A percentile compares a stretch with the other conserved stretches of the same genome.
These are phyloP conservation scores for Colletotrichum caudatum DNA, from an alignment of 2,329 filamentous ascomycete genomes.

Conservation along the genomic window DNA sequence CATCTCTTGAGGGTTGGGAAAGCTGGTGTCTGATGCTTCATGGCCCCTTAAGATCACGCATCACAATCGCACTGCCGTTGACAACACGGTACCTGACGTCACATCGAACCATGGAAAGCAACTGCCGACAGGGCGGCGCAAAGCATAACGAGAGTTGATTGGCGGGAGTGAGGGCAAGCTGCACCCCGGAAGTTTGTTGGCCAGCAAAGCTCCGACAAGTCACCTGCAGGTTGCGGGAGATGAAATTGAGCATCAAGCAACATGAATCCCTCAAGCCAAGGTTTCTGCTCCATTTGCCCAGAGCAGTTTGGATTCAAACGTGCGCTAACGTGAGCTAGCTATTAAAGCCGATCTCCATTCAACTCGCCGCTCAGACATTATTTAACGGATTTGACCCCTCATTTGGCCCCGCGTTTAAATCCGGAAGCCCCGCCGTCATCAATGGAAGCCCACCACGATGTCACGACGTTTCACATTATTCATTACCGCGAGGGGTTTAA, in stretches of 20 bases:
- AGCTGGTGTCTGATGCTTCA: not conserved
- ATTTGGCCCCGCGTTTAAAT: conserved; percentile 36
- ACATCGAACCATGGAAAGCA: not conserved
- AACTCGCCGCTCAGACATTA: conserved; percentile 24
- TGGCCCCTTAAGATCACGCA: not conserved
- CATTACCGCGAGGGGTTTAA: not conserved
- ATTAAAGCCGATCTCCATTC: not conserved
- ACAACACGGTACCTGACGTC: not conserved
- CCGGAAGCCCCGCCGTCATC: conserved; percentile 23
- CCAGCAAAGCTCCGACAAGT: conserved; percentile 8
- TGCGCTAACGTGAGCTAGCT: conserved; percentile 25
- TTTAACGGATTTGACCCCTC: conserved; percentile 30
- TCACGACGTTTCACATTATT: conserved; percentile 16
- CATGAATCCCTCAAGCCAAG: not conserved
- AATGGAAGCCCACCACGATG: conserved; percentile 4
- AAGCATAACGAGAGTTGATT: not conserved
- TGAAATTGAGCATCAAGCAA: not conserved
- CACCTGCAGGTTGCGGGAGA: not conserved
- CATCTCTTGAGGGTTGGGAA: not conserved
- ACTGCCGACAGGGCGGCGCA: conserved; percentile 4
- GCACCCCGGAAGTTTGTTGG: conserved; percentile 29
- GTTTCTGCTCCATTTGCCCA: not conserved
- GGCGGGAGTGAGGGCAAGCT: conserved; percentile 17
- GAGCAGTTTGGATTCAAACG: not conserved
- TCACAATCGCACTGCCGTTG: too few species aligned